Conservation (phyloP, 805 yeast genomes). For the Debaryomyces maramus region DNA sequence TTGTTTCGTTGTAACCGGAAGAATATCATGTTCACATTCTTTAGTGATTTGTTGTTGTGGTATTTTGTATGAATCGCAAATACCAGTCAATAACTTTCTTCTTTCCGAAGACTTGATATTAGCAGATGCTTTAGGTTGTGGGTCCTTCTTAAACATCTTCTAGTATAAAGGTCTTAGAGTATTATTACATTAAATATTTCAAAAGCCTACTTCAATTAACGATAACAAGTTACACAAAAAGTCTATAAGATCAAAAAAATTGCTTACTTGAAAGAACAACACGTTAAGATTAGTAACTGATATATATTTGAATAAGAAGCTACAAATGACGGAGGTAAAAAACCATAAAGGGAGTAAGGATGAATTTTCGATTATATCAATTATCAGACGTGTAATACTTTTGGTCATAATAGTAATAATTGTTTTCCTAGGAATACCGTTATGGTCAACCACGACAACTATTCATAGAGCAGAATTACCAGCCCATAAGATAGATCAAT, state of each 20-base stretch:
- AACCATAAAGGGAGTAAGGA: constrained; percentile 1
- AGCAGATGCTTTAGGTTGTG: constrained; percentile 68
- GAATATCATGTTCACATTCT: constrained; percentile 38
- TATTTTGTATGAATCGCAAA: constrained; percentile 44
- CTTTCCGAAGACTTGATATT: constrained; percentile 83
- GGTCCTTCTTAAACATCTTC: constrained; percentile 54
- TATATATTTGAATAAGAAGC: neutral
- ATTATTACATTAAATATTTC: too few species aligned
- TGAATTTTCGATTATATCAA: neutral
- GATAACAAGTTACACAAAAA: too few species aligned
- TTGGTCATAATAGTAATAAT: constrained; percentile 4
- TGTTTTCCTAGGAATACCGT: constrained; percentile 48
- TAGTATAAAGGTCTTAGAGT: neutral
- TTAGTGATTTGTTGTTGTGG: constrained; percentile 40
- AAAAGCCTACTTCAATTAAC: too few species aligned
- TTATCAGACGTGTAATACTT: constrained; percentile 5
- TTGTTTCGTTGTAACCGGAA: constrained; percentile 60
- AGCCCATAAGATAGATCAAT: constrained; percentile 35
- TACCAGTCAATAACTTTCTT: constrained; percentile 47
- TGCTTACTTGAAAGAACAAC: too few species aligned
- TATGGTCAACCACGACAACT: constrained; percentile 60
- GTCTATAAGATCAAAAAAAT: too few species aligned
- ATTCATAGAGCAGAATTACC: constrained; percentile 66
- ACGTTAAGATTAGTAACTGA: too few species aligned
- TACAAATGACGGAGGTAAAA: constrained; percentile 4